Base-by-base conservation (phyloP, 495 filamentous ascomycete species). In the Wilcoxina mikolae region DNA sequence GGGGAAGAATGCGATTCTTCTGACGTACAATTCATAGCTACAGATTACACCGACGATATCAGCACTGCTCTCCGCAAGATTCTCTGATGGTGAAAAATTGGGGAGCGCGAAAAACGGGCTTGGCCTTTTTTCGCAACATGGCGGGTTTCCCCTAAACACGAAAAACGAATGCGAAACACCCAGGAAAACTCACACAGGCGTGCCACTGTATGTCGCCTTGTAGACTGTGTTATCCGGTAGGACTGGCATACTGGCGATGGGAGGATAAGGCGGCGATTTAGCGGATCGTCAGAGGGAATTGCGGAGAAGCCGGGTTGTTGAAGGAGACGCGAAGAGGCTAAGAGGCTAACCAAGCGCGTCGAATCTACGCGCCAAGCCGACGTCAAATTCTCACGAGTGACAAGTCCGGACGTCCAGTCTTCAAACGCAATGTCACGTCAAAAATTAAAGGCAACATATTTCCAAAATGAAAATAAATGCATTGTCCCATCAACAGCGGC, bases 161-260 rank as follows among this genome's bases (percentile, higher is more conserved):
- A n/a, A n/a, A n/a, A n/a, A n/a, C n/a, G n/a, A n/a, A n/a, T n/a
- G 43, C 43, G 43, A 46, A 12, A n/a, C n/a, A n/a, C n/a, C n/a
- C n/a, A 17, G 51, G 49, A 57, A 38, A 23, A 60, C 64, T 62
- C 41, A 66, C 59, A 66, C 64, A 22, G 64, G 64, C 58, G 62
- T 65, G 23, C 64, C 64, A 62, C 64, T 66, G 45, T 66, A 66
- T 9, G 64, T 66, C 47, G 64, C 64, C 45, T 66, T 66, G 59
- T 63, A 66, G 54, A 66, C 61, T 11, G 63, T 64, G 43, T 53
- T 53, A 9, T 42, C 48, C n/a, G 61, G 48, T 29, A 42, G 39
- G 54, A 43, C 46, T 47, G 27, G 47, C 43, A 46, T 46, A 11
- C n/a, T 46, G 17, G 11, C 23, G 15, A 12, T 24, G n/a, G 43